Base-by-base conservation (phyloP, 495 filamentous ascomycete genomes). In the Rhypophila decipiens region DNA sequence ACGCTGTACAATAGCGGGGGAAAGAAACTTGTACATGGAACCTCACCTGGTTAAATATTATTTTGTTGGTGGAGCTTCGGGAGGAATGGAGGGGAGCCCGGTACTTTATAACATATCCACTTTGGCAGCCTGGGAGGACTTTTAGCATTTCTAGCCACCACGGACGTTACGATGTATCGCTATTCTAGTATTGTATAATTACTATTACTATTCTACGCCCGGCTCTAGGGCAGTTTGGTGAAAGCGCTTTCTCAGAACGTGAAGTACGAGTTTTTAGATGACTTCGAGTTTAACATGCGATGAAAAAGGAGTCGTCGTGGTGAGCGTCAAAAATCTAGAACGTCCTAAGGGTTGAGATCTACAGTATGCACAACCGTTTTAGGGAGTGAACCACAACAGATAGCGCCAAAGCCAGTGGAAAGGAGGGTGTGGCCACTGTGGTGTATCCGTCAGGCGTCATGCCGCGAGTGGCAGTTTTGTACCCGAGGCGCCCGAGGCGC, bases 151-250 rank as follows among this genome's bases (percentile, higher is more conserved):
- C 15, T 24, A 49, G 58, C 56, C 59, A 55, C 51, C 46, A 51
- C 42, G 48, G n/a, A n/a, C n/a, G n/a, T n/a, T 44, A 46, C 54
- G 21, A 33, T 52, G 50, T 51, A 51, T 55, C 53, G 50, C 53
- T 58, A 61, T 66, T 62, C 56, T 64, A 57, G 59, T 66, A 66
- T 66, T 64, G 61, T 66, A 62, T 66, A 66, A 66, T 66, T 66
- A 58, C 39, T 58, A 66, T 66, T 66, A 58, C 39, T 58, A 62
- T 59, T 59, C 27, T 12, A 18, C 24, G 24, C 42, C 22, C 29
- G 12, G 11, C 12, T 27, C 20, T 10, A 18, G 4, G 40, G 19
- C 15, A 5, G n/a, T n/a, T n/a, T n/a, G n/a, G n/a, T n/a, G n/a
- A n/a, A n/a, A n/a, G n/a, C n/a, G n/a, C n/a, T n/a, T n/a, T n/a